Base-by-base conservation (phyloP, 192 early-diverging fungal genomes). In the Entophlyctis luteolus region DNA sequence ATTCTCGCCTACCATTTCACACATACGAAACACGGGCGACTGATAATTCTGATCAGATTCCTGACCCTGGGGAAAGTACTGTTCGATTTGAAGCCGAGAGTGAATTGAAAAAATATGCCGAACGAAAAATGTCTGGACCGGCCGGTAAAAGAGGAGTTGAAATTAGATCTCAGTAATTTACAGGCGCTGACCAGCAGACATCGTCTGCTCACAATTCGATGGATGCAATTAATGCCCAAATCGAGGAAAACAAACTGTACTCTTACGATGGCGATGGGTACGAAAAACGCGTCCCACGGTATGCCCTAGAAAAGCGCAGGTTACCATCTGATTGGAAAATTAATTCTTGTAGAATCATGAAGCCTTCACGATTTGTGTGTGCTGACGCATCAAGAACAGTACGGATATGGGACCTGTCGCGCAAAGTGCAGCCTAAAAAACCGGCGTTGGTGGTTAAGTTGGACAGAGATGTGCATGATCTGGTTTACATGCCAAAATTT, bases 401-500 rank as follows among this genome's bases (percentile, higher is more conserved):
- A 12, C 33, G 16, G 5, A n/a, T 80, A 77, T 56, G 72, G 68
- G 3, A 72, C 78, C 37, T 74, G 65, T 4, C 34, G 55, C 8
- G 48, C 77, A 18, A 78, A 83, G 55, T 55, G 56, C 23, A 71
- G 62, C 6, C 28, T 67, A 2, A 46, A 50, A 14, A 47, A 76
- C 3, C 63, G 45, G 18, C 52, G 73, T 10, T 83, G 77, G 77
- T 77, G 80, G 50, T 47, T 72, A 34, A 45, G 48, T 16, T 20
- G 59, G 27, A 25, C 20, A 2, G 18, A 50, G 10, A 18, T 31
- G 27, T 79, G 2, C 39, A 55, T 3, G 37, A 81, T 29, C 57
- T 78, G 50, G 55, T 68, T n/a, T 81, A 68, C 48, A 45, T 81
- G n/a, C 32, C 56, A 20, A 36, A 62, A 35, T 70, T 71, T 47